A percentile compares a stretch with the other conserved stretches of the same genome.
phyloP scores from a whole-genome alignment of 2,329 filamentous ascomycete genomes.

The Calonectria honghensis region DNA sequence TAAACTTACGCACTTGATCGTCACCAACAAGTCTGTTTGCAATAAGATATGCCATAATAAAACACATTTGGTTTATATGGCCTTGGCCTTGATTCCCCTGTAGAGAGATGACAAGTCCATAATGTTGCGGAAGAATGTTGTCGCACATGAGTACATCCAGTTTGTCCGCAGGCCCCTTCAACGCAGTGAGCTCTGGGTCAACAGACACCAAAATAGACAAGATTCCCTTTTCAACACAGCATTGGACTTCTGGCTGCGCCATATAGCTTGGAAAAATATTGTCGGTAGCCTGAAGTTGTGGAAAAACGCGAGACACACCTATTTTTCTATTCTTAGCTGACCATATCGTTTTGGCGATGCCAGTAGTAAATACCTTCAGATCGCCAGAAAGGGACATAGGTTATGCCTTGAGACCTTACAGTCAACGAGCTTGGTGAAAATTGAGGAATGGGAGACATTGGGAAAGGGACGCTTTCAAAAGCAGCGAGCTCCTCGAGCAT shows the following conservation, averaged over 20 bases:
- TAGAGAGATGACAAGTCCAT: neutral
- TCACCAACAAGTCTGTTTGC: neutral
- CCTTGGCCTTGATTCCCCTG: neutral
- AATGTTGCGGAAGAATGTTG: neutral
- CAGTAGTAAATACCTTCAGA: neutral
- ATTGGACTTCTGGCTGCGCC: neutral
- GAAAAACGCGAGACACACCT: neutral
- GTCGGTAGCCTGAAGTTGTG: neutral
- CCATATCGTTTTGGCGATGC: fast-evolving
- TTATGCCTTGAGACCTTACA: neutral
- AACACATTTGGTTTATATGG: neutral
- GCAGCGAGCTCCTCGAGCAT: neutral
- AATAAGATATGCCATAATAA: neutral
- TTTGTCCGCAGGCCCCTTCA: neutral
- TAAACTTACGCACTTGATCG: neutral
- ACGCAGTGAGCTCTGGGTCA: neutral
- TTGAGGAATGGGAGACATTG: neutral
- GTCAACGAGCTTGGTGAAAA: neutral
- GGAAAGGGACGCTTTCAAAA: neutral
- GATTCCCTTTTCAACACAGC: neutral
- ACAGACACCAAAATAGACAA: neutral
- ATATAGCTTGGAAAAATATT: neutral
- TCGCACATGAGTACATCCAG: neutral
- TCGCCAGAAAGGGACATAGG: neutral
- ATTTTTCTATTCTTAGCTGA: neutral